Conservation (phyloP, 768 basidiomycete genomes). For the Suillus subaureus region DNA sequence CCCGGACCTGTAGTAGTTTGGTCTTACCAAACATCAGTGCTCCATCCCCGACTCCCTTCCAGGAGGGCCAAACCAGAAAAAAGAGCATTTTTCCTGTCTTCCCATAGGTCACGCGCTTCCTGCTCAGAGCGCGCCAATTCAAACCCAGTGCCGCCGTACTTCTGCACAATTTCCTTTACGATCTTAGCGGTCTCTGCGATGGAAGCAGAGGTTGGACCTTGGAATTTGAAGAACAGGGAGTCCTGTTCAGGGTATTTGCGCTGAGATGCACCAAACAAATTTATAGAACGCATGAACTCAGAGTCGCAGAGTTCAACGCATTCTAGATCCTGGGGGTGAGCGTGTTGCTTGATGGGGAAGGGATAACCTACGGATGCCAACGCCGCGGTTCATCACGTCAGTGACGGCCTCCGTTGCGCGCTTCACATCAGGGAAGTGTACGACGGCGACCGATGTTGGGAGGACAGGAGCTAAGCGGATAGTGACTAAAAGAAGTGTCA, state of each 20-base stretch:
- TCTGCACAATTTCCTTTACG: constrained; percentile 57
- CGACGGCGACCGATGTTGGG: constrained; percentile 82
- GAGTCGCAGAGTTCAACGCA: constrained; percentile 85
- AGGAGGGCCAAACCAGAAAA: constrained; percentile 57
- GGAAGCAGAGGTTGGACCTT: constrained; percentile 62
- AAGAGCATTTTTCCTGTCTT: constrained; percentile 68
- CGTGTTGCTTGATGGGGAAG: neutral
- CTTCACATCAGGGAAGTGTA: constrained; percentile 76
- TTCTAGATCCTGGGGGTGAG: constrained; percentile 43
- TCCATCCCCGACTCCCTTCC: constrained; percentile 61
- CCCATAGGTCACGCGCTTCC: constrained; percentile 77
- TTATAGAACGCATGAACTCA: constrained; percentile 63
- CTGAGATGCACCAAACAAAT: constrained; percentile 53
- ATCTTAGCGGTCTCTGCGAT: constrained; percentile 63
- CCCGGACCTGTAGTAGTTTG: neutral
- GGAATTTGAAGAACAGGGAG: constrained; percentile 86
- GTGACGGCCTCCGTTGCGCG: constrained; percentile 74
- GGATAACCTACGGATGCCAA: constrained; percentile 67
- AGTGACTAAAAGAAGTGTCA: constrained; percentile 54
- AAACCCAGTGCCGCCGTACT: constrained; percentile 70
- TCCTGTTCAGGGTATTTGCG: constrained; percentile 65
- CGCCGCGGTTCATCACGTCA: constrained; percentile 70
- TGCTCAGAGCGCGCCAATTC: constrained; percentile 60
- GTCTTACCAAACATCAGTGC: constrained; percentile 76
- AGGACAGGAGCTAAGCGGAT: constrained; percentile 79